Conservation (phyloP, 805 yeast genomes). For the Torulaspora maleeae region DNA sequence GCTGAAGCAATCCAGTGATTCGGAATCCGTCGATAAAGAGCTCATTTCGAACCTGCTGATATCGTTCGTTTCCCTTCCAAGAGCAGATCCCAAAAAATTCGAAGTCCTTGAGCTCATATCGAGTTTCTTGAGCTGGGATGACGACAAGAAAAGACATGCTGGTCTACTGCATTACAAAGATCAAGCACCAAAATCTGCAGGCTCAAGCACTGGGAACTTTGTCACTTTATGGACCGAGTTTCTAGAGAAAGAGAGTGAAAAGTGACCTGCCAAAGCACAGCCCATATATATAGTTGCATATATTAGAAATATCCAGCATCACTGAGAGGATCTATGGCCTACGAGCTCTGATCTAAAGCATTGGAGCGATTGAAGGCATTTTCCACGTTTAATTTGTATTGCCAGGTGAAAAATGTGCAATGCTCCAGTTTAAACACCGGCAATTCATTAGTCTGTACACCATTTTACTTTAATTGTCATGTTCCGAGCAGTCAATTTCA, state of each 20-base stretch:
- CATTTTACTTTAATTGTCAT: background rate
- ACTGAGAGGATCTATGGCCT: background rate
- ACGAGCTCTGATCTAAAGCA: no score
- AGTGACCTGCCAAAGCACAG: conserved; percentile 3
- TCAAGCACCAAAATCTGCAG: conserved; percentile 15
- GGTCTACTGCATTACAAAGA: conserved; percentile 48
- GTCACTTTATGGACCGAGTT: conserved; percentile 77
- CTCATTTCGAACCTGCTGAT: conserved; percentile 80
- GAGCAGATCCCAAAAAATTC: conserved; percentile 92
- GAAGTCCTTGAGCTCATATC: conserved; percentile 85
- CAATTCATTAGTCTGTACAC: background rate
- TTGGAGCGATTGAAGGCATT: background rate
- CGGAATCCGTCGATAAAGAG: conserved; percentile 81
- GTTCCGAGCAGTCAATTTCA: background rate
- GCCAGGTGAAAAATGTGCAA: background rate
- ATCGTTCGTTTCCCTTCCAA: conserved; percentile 78
- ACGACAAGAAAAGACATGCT: conserved; percentile 67
- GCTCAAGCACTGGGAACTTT: conserved; percentile 48
- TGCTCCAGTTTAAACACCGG: no score
- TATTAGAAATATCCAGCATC: background rate
- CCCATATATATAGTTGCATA: background rate
- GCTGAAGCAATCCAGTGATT: conserved; percentile 70
- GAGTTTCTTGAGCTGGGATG: conserved; percentile 84
- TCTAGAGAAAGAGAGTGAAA: conserved; percentile 63
- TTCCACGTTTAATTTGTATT: background rate